Percentiles rank a stretch among this genome's conserved stretches.
These are phyloP conservation scores for Luffa aegyptiaca DNA, from an alignment of 306 rosid species.

Conservation along the genomic window DNA sequence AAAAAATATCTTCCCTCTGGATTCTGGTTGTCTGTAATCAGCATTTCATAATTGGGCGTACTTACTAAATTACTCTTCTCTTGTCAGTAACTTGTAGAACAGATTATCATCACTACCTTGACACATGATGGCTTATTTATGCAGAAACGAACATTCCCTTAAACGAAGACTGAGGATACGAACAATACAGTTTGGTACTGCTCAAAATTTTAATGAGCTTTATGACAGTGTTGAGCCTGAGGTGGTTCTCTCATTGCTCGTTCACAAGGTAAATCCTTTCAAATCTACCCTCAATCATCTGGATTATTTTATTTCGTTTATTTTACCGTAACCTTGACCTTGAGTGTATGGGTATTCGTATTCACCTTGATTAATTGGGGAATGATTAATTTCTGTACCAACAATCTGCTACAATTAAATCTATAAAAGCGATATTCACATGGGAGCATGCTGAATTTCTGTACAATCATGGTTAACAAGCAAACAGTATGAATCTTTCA, in stretches of 20 bases:
- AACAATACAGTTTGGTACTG: conserved; percentile 67
- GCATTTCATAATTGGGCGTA: not conserved
- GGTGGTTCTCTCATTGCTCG: conserved; percentile 74
- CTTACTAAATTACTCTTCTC: not conserved
- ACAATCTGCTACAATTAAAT: not conserved
- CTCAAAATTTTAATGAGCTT: conserved; percentile 64
- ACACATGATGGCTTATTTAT: conserved; percentile 19
- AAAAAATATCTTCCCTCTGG: not conserved
- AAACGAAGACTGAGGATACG: conserved; percentile 79
- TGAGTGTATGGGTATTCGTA: not conserved
- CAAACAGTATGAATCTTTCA: not conserved
- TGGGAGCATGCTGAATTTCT: not conserved
- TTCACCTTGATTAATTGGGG: not conserved
- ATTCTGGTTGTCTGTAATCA: not conserved
- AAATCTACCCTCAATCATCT: not conserved
- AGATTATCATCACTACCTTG: conserved; percentile 8
- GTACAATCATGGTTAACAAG: not conserved
- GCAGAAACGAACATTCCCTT: conserved; percentile 66
- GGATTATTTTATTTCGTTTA: not conserved
- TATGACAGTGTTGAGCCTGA: conserved; percentile 88
- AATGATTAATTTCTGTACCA: not conserved
- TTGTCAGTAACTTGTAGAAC: not conserved
- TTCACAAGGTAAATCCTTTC: conserved; percentile 59
- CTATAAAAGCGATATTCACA: not conserved
- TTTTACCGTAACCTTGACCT: not conserved